Percentiles rank a stretch among this genome's conserved stretches.
phyloP scores from a whole-genome alignment of 2,329 filamentous ascomycete species.

The Helminthosporium solani region DNA sequence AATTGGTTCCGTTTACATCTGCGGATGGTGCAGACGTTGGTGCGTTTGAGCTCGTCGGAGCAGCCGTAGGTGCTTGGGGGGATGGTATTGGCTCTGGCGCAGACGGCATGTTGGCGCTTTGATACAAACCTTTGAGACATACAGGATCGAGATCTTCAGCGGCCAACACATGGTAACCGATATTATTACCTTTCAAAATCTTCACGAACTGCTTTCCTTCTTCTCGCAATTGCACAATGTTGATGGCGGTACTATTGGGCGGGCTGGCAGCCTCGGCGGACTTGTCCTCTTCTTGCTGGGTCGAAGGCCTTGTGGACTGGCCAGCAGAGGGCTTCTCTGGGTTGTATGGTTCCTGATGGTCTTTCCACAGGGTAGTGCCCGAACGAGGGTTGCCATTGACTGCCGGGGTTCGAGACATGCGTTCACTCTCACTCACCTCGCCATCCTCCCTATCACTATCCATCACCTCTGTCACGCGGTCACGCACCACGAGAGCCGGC shows the following conservation, averaged over 20 bases:
- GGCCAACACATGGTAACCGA: conserved; percentile 69
- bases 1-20: conserved; percentile 11
- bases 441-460: conserved; percentile 66
- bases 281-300: conserved; percentile 8
- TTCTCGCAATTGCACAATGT: conserved; percentile 28
- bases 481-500: conserved; percentile 12
- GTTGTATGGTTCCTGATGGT: conserved; percentile 17
- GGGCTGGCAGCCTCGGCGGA: conserved; percentile 3
- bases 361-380: background rate
- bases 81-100: conserved; percentile 25
- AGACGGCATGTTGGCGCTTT: conserved; percentile 30
- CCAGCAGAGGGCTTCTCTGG: conserved; percentile 22
- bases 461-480: conserved; percentile 33
- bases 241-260: conserved; percentile 8
- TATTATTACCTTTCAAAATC: conserved; percentile 57
- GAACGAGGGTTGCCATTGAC: conserved; percentile 6
- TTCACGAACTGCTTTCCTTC: conserved; percentile 40
- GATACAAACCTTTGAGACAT: conserved; percentile 29
- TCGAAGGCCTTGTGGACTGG: conserved; percentile 8
- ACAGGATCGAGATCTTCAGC: conserved; percentile 30
- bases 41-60: background rate
- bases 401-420: conserved; percentile 12
- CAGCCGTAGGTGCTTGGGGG: conserved; percentile 15
- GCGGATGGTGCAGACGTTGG: conserved; percentile 9
- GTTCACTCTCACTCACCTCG: conserved; percentile 66